phyloP scores from a whole-genome alignment of 1,284 basidiomycete genomes.

The Puccinia brachypodii region DNA sequence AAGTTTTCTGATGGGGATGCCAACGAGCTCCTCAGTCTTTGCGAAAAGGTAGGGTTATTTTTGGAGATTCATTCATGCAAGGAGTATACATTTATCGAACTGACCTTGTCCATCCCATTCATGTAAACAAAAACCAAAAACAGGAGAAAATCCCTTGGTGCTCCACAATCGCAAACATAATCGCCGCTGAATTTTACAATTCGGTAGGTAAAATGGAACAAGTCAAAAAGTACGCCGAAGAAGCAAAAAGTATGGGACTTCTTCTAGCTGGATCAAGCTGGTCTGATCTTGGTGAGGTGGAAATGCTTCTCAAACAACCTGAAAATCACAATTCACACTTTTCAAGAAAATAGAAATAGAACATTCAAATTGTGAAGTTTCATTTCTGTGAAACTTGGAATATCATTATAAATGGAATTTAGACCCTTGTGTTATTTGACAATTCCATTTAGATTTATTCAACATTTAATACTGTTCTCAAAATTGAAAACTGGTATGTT shows the following conservation, averaged over 20 bases:
- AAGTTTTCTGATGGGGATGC: neutral
- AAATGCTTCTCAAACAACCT: neutral
- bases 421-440: too few species aligned
- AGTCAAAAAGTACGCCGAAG: constrained; percentile 1
- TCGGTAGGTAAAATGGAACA: neutral
- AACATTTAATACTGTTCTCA: too few species aligned
- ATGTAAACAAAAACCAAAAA: neutral
- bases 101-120: neutral
- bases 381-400: too few species aligned
- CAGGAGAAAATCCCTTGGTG: constrained; percentile 33
- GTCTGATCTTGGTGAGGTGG: neutral
- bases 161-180: neutral
- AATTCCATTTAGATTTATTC: too few species aligned
- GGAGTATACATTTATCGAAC: too few species aligned
- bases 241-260: constrained; percentile 1
- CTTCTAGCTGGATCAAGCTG: neutral
- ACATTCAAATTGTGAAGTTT: too few species aligned
- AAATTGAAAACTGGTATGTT: too few species aligned
- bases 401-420: too few species aligned
- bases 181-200: constrained; percentile 26
- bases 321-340: constrained; percentile 12
- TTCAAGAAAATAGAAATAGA: constrained; percentile 4
- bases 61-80: neutral
- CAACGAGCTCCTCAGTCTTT: constrained; percentile 2
- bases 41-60: constrained; percentile 4